Conservation (phyloP, 352 stramenopile genomes). For the Blastocystis sp. region DNA sequence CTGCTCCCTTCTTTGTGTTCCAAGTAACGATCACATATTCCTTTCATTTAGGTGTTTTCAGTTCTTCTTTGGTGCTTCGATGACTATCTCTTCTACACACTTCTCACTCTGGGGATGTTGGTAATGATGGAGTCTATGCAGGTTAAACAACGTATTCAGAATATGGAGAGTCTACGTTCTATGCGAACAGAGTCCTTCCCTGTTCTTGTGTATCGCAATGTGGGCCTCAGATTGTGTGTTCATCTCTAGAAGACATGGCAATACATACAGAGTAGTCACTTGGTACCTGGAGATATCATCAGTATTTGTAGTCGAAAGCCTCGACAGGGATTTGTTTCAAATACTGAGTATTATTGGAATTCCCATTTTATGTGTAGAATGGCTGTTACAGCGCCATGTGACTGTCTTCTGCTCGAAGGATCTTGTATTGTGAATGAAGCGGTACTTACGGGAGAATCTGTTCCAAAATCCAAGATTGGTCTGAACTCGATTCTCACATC, state of each 20-base stretch:
- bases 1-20: slow-evolving; percentile 97
- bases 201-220: slow-evolving; percentile 58
- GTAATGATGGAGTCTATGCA: slow-evolving; percentile 95
- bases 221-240: not conserved
- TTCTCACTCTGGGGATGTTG: slow-evolving; percentile 97
- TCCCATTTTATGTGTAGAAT: not conserved
- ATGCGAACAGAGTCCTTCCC: slow-evolving; percentile 78
- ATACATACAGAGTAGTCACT: slow-evolving; percentile 77
- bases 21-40: slow-evolving; percentile 74
- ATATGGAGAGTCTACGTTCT: slow-evolving; percentile 86
- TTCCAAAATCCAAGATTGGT: slow-evolving; percentile 93
- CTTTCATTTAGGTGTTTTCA: slow-evolving; percentile 80
- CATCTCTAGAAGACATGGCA: slow-evolving; percentile 76
- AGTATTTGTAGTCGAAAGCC: slow-evolving; percentile 18
- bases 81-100: slow-evolving; percentile 97
- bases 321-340: slow-evolving; percentile 6
- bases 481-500: slow-evolving; percentile 78
- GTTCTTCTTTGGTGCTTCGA: slow-evolving; percentile 96
- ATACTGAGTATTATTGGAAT: not conserved
- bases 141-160: slow-evolving; percentile 89
- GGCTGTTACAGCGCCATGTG: slow-evolving; percentile 83
- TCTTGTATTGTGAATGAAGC: slow-evolving; percentile 95
- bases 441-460: slow-evolving; percentile 94
- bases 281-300: slow-evolving; percentile 87
- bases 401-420: slow-evolving; percentile 89